These are phyloP conservation scores for Mimosa pudica DNA, from an alignment of 306 rosid genomes.

Conservation along the genomic window DNA sequence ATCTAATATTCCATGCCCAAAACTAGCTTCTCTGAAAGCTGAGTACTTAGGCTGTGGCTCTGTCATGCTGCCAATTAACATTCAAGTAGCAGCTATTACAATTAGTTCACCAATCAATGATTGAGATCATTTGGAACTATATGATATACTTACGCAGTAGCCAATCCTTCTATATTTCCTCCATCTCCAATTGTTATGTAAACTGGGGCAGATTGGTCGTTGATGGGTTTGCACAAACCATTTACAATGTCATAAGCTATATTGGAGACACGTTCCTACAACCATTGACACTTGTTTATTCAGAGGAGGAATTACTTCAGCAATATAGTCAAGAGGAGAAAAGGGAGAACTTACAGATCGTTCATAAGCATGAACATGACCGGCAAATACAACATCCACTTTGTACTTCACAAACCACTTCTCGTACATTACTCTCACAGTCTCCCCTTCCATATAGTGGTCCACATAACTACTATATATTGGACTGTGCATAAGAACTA, in stretches of 20 bases:
- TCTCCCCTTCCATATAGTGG: slow-evolving; percentile 62
- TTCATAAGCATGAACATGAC: slow-evolving; percentile 73
- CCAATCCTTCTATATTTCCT: slow-evolving; percentile 81
- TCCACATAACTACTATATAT: slow-evolving; percentile 40
- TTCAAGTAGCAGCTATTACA: background rate
- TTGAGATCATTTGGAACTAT: background rate
- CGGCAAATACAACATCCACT: slow-evolving; percentile 60
- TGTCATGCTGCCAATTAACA: slow-evolving; percentile 52
- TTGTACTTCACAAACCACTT: slow-evolving; percentile 54
- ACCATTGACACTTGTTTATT: background rate
- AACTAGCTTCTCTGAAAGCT: slow-evolving; percentile 73
- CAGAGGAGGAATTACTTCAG: background rate
- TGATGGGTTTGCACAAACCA: slow-evolving; percentile 53
- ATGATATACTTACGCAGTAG: slow-evolving; percentile 47
- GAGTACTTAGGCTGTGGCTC: slow-evolving; percentile 87
- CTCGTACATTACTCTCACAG: slow-evolving; percentile 60
- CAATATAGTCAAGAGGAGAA: background rate
- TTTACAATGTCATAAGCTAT: slow-evolving; percentile 57
- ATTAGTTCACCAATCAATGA: background rate
- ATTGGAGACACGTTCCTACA: slow-evolving; percentile 71
- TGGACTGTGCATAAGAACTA: slow-evolving; percentile 51
- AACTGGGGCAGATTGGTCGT: slow-evolving; percentile 59
- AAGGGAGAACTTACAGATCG: slow-evolving; percentile 46
- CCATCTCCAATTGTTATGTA: slow-evolving; percentile 86
- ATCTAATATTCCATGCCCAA: slow-evolving; percentile 67